A percentile compares a stretch with the other conserved stretches of the same genome.
Evolutionary conservation across 2,329 filamentous ascomycete genomes (phyloP).

Genomic region (Xylaria arbuscula): DNA sequence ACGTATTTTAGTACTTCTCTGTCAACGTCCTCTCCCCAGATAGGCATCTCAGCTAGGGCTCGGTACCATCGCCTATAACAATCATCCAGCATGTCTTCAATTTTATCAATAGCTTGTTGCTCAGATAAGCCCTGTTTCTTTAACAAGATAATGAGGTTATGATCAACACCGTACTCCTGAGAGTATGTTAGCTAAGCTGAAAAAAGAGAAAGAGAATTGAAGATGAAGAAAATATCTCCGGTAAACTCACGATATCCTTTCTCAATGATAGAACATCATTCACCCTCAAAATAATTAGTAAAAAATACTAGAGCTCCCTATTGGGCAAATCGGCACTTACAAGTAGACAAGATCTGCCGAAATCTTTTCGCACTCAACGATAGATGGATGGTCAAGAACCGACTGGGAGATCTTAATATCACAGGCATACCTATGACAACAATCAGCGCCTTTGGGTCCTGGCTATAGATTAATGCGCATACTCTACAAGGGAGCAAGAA

Average conservation of each 20-base stretch:
- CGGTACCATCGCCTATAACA: conserved; percentile 44
- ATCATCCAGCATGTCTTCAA: conserved; percentile 41
- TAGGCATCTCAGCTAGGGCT: conserved; percentile 41
- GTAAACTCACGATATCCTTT: conserved; percentile 40
- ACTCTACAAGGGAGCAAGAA: conserved; percentile 41
- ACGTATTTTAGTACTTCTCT: conserved; percentile 41
- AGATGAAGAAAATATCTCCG: neutral
- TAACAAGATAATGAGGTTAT: conserved; percentile 42
- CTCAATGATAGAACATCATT: conserved; percentile 42
- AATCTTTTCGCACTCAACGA: conserved; percentile 37
- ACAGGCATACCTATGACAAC: conserved; percentile 5
- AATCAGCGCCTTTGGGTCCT: neutral
- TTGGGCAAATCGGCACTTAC: conserved; percentile 23
- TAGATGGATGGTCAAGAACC: conserved; percentile 39
- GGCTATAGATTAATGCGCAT: conserved; percentile 1
- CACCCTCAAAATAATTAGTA: conserved; percentile 11
- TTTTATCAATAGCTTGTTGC: conserved; percentile 43
- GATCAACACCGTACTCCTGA: conserved; percentile 35
- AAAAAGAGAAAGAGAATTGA: neutral
- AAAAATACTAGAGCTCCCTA: neutral
- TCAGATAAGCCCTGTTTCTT: conserved; percentile 37
- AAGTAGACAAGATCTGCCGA: conserved; percentile 40
- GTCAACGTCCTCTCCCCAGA: conserved; percentile 44
- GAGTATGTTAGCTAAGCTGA: neutral
- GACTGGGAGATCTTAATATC: conserved; percentile 39